phyloP scores from a whole-genome alignment of 768 basidiomycete species.

The Suillus brevipes region DNA sequence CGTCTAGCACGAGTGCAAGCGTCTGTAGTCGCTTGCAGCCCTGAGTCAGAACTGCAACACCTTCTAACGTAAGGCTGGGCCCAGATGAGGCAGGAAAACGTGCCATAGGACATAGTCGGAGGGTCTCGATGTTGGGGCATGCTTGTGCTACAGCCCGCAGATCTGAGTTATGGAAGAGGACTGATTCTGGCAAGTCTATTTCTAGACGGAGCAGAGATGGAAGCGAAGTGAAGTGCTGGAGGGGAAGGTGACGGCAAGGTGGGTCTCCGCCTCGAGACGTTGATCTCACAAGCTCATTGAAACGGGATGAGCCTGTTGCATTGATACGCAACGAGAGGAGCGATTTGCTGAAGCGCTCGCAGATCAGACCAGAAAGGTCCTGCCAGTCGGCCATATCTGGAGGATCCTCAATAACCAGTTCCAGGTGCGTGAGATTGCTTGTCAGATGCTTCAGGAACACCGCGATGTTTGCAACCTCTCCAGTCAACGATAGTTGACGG shows the following conservation, averaged over 20 bases:
- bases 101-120: slow-evolving; percentile 66
- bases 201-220: slow-evolving; percentile 62
- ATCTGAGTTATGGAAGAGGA: slow-evolving; percentile 63
- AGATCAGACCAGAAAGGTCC: slow-evolving; percentile 63
- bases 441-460: slow-evolving; percentile 72
- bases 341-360: slow-evolving; percentile 58
- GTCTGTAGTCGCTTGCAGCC: slow-evolving; percentile 64
- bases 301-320: slow-evolving; percentile 72
- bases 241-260: slow-evolving; percentile 57
- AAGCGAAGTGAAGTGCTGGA: slow-evolving; percentile 57
- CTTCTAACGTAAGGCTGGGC: slow-evolving; percentile 63
- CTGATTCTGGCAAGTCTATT: slow-evolving; percentile 77
- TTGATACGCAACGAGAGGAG: slow-evolving; percentile 61
- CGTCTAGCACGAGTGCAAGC: slow-evolving; percentile 65
- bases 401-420: slow-evolving; percentile 79
- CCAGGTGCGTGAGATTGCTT: slow-evolving; percentile 63
- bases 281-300: slow-evolving; percentile 78
- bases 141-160: slow-evolving; percentile 56
- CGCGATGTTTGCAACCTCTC: slow-evolving; percentile 67
- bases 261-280: slow-evolving; percentile 63
- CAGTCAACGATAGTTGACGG: slow-evolving; percentile 64
- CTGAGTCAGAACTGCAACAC: slow-evolving; percentile 56
- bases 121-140: slow-evolving; percentile 68
- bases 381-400: slow-evolving; percentile 76
- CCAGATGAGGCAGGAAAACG: slow-evolving; percentile 56